These are phyloP conservation scores for Batrachochytrium dendrobatidis DNA, from an alignment of 371 early-diverging fungal species.

Conservation along the genomic window DNA sequence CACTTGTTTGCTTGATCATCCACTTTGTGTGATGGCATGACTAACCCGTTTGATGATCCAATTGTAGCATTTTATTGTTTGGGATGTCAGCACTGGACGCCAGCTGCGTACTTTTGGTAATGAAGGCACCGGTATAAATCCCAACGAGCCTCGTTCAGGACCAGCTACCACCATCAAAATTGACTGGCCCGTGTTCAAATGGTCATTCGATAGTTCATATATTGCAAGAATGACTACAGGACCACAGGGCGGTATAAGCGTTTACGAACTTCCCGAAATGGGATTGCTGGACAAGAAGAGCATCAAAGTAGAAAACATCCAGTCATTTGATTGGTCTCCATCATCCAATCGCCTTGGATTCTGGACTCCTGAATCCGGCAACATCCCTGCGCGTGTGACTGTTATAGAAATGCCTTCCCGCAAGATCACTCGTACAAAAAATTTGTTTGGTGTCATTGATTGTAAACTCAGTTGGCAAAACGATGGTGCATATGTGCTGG, in stretches of 20 bases:
- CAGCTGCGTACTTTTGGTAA: constrained; percentile 81
- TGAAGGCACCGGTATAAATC: constrained; percentile 11
- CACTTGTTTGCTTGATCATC: neutral
- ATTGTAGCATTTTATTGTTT: constrained; percentile 50
- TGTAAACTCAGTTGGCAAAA: constrained; percentile 91
- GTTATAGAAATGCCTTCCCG: constrained; percentile 73
- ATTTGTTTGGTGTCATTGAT: constrained; percentile 86
- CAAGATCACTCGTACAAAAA: constrained; percentile 89
- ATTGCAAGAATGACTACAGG: constrained; percentile 84
- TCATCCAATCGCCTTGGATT: constrained; percentile 77
- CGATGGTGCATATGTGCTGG: constrained; percentile 81
- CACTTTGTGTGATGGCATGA: neutral
- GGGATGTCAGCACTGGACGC: constrained; percentile 84
- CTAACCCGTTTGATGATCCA: neutral
- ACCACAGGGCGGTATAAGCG: constrained; percentile 55
- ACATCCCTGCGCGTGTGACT: constrained; percentile 95
- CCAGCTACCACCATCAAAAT: constrained; percentile 41
- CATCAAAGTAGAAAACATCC: constrained; percentile 80
- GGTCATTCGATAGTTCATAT: constrained; percentile 89
- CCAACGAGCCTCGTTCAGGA: constrained; percentile 9
- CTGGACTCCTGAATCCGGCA: constrained; percentile 93
- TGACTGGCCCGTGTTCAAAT: constrained; percentile 95
- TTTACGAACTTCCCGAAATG: constrained; percentile 91
- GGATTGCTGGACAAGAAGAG: constrained; percentile 89
- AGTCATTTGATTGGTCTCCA: constrained; percentile 85